Conservation (phyloP, 305 asterid species). For the Withania somnifera region DNA sequence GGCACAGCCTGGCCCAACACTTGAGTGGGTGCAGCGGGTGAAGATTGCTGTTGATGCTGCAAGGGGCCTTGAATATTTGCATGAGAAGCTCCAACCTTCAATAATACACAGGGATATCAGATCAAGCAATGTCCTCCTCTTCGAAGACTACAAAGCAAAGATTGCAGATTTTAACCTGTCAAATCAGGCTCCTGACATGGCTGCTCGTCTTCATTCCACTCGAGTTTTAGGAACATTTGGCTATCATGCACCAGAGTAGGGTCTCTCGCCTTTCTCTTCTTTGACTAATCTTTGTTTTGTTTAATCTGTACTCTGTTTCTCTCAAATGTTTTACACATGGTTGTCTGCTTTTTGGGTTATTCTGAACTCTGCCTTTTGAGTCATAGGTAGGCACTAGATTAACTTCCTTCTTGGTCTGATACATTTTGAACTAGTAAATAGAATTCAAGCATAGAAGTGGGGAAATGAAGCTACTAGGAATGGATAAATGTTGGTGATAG, state of each 20-base stretch:
- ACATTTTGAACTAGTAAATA: not conserved
- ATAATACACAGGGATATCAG: constrained; percentile 71
- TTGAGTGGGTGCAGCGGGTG: constrained; percentile 96
- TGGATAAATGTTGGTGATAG: not conserved
- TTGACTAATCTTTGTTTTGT: not conserved
- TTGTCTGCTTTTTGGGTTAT: not conserved
- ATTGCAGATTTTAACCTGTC: constrained; percentile 89
- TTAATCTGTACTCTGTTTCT: not conserved
- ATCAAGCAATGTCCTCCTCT: constrained; percentile 72
- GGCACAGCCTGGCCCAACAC: constrained; percentile 97
- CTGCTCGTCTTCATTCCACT: constrained; percentile 93
- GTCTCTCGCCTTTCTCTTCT: constrained; percentile 3
- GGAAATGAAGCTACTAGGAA: not conserved
- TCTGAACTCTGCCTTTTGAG: not conserved
- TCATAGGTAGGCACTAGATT: not conserved
- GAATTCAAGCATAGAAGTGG: not conserved
- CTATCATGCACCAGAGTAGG: constrained; percentile 91
- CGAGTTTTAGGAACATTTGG: constrained; percentile 89
- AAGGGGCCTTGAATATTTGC: constrained; percentile 91
- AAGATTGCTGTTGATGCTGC: constrained; percentile 96
- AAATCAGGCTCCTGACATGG: constrained; percentile 96
- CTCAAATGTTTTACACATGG: not conserved
- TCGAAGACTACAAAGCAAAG: constrained; percentile 80
- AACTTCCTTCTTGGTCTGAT: not conserved
- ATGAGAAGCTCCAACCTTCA: constrained; percentile 75